Conservation (phyloP, 2,329 filamentous ascomycete species). For the Cryphonectria nitschkei region DNA sequence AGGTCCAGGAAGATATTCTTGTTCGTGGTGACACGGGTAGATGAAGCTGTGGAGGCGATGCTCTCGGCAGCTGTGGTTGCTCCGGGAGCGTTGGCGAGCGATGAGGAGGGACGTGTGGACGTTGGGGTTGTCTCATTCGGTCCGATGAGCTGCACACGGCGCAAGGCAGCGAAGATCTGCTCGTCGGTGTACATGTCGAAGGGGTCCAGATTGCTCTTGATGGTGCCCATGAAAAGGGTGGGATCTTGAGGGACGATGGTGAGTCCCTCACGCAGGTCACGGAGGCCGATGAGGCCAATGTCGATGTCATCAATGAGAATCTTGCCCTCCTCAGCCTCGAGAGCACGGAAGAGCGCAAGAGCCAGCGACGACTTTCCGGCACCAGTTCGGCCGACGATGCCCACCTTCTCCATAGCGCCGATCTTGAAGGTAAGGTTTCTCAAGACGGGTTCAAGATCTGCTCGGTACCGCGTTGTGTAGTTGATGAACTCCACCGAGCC, state of each 20-base stretch:
- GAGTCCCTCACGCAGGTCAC: constrained; percentile 88
- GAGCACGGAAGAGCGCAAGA: constrained; percentile 86
- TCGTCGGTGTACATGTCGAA: constrained; percentile 89
- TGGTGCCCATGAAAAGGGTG: constrained; percentile 89
- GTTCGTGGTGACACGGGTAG: constrained; percentile 65
- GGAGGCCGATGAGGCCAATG: constrained; percentile 86
- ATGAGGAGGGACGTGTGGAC: constrained; percentile 31
- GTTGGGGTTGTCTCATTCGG: constrained; percentile 50
- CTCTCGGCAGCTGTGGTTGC: constrained; percentile 33
- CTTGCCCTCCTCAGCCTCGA: constrained; percentile 88
- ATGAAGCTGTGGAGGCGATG: constrained; percentile 26
- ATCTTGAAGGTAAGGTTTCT: constrained; percentile 86
- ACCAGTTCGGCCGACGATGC: constrained; percentile 92
- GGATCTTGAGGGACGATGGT: constrained; percentile 98
- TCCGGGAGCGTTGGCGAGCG: constrained; percentile 30
- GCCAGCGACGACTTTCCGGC: constrained; percentile 96
- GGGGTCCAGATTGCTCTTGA: constrained; percentile 90
- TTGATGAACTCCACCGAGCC: constrained; percentile 86
- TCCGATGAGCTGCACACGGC: constrained; percentile 85
- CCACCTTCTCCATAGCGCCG: constrained; percentile 84
- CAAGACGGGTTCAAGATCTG: constrained; percentile 85
- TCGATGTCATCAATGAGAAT: constrained; percentile 93
- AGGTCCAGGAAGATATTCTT: constrained; percentile 95
- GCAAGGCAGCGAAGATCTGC: constrained; percentile 83
- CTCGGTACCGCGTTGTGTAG: constrained; percentile 87